Evolutionary conservation across 257 asterid genomes (phyloP).

Genomic region (Nicotiana sylvestris): DNA sequence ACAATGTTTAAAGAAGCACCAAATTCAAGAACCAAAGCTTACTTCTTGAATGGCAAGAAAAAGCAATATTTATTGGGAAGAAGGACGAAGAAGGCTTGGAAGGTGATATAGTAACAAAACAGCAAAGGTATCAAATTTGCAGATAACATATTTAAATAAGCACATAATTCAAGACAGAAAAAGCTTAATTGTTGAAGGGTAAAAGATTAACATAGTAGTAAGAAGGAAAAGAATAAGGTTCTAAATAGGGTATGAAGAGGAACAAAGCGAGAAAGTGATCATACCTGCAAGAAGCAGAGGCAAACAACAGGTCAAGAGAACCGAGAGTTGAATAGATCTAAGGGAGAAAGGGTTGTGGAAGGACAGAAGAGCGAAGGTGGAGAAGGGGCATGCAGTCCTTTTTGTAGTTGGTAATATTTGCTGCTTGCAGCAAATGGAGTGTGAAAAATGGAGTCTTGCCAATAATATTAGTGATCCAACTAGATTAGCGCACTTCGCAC

Average conservation of each 20-base stretch:
- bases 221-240: accelerated
- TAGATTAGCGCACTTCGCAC: background rate
- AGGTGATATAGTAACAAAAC: too few species aligned
- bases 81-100: too few species aligned
- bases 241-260: background rate
- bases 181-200: too few species aligned
- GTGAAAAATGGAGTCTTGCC: background rate
- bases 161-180: too few species aligned
- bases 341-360: background rate
- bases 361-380: background rate
- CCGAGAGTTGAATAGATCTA: background rate
- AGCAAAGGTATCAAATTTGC: too few species aligned
- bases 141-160: too few species aligned
- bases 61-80: too few species aligned
- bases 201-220: too few species aligned
- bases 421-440: background rate
- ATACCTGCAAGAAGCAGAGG: background rate
- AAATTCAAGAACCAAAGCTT: background rate
- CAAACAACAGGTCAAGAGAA: background rate
- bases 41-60: background rate
- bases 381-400: background rate
- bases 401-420: background rate
- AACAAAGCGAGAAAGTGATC: background rate
- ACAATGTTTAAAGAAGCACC: too few species aligned
- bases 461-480: background rate